A percentile compares a stretch with the other conserved stretches of the same genome.
Evolutionary conservation across 306 rosid genomes (phyloP).

Genomic region (Trifolium pratense): DNA sequence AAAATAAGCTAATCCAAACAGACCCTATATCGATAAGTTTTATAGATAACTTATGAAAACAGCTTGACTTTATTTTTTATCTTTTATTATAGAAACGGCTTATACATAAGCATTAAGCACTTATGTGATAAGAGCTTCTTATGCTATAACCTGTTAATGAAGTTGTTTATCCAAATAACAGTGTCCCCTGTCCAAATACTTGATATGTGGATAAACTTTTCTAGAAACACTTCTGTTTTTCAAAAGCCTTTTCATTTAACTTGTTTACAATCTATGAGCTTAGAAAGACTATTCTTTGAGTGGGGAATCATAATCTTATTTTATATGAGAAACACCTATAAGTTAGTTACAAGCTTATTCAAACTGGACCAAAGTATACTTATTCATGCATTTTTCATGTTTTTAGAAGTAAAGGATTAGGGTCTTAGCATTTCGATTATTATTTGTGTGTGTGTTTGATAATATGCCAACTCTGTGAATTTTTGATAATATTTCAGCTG

Average conservation of each 20-base stretch:
- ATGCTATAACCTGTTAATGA: neutral
- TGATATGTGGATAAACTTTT: neutral
- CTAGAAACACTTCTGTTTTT: neutral
- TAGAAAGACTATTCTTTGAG: neutral
- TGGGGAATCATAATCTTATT: conserved; percentile 7
- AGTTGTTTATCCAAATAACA: neutral
- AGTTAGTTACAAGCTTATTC: conserved; percentile 7
- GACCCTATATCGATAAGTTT: neutral
- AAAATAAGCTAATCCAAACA: no score
- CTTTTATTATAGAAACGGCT: neutral
- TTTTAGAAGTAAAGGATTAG: conserved; percentile 14
- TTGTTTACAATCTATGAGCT: neutral
- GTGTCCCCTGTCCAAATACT: neutral
- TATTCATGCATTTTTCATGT: neutral
- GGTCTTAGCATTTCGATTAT: neutral
- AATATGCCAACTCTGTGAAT: conserved; percentile 12
- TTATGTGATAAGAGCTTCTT: neutral
- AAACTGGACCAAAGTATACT: neutral
- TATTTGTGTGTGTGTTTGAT: neutral
- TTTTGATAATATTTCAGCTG: conserved; percentile 36
- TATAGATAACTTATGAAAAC: neutral
- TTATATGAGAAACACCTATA: neutral
- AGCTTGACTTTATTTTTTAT: neutral
- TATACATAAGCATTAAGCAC: neutral
- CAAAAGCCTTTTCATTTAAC: neutral